A percentile compares a stretch with the other conserved stretches of the same genome.
These are phyloP conservation scores for Fusarium sp. DNA, from an alignment of 2,329 filamentous ascomycete species.

Conservation along the genomic window DNA sequence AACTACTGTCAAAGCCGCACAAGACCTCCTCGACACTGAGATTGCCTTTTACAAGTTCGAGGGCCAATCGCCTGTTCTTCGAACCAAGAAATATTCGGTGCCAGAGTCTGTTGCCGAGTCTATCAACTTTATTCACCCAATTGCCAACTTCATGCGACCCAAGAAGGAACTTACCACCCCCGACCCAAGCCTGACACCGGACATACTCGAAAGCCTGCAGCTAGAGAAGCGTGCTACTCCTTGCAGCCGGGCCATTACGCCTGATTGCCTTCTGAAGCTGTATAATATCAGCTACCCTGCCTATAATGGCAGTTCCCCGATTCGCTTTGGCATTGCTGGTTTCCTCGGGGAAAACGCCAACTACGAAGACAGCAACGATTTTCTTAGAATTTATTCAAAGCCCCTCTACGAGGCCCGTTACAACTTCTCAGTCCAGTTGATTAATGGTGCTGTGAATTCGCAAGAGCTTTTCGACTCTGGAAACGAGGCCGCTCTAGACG, in stretches of 20 bases:
- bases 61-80: constrained; percentile 52
- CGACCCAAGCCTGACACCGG: constrained; percentile 8
- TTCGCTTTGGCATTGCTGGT: constrained; percentile 59
- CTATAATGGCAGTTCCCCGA: constrained; percentile 46
- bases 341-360: constrained; percentile 62
- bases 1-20: constrained; percentile 53
- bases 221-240: constrained; percentile 42
- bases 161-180: constrained; percentile 45
- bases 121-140: constrained; percentile 60
- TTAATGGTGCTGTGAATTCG: constrained; percentile 59
- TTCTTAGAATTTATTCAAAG: constrained; percentile 52
- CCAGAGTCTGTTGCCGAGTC: constrained; percentile 52
- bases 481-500: constrained; percentile 59
- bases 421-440: constrained; percentile 54
- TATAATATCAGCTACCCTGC: constrained; percentile 58
- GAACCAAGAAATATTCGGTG: constrained; percentile 58
- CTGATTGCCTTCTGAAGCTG: constrained; percentile 55
- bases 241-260: constrained; percentile 50
- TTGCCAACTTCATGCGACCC: constrained; percentile 62
- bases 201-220: constrained; percentile 5
- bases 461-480: constrained; percentile 53
- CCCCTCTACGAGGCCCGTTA: constrained; percentile 50
- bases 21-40: constrained; percentile 55
- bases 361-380: constrained; percentile 54
- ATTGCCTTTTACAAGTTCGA: constrained; percentile 57